Conservation (phyloP, 805 yeast genomes). For the Tetrapisispora taiwanensis region DNA sequence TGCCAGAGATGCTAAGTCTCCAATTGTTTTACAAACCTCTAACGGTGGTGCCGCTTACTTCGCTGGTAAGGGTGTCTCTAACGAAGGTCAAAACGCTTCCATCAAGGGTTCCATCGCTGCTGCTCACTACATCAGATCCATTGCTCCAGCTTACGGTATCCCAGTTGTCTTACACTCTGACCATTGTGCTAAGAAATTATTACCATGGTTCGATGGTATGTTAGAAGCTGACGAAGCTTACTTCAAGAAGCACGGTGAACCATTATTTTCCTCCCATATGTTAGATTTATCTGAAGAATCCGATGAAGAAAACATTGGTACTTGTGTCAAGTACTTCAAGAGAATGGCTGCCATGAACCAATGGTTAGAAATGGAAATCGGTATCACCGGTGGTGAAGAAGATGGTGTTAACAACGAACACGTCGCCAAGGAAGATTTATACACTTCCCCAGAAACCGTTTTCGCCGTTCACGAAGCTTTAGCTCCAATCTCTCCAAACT, state of each 20-base stretch:
- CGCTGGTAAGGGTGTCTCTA: slow-evolving; percentile 97
- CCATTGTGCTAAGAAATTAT: slow-evolving; percentile 96
- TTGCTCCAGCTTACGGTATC: slow-evolving; percentile 93
- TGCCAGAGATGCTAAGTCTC: slow-evolving; percentile 88
- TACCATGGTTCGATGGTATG: slow-evolving; percentile 99
- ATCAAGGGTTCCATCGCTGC: slow-evolving; percentile 94
- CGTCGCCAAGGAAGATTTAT: slow-evolving; percentile 75
- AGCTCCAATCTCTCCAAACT: slow-evolving; percentile 86
- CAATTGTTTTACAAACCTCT: slow-evolving; percentile 93
- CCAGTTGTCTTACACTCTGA: slow-evolving; percentile 97
- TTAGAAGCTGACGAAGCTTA: slow-evolving; percentile 91
- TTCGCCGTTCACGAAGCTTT: slow-evolving; percentile 85
- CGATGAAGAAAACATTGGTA: slow-evolving; percentile 90
- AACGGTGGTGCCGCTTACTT: slow-evolving; percentile 99
- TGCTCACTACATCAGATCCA: slow-evolving; percentile 91
- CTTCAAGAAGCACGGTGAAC: slow-evolving; percentile 79
- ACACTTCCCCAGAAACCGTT: slow-evolving; percentile 94
- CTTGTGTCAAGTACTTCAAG: slow-evolving; percentile 88
- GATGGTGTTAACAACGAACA: slow-evolving; percentile 99
- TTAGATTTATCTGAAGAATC: slow-evolving; percentile 93
- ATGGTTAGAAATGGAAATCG: slow-evolving; percentile 99
- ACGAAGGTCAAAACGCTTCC: slow-evolving; percentile 88
- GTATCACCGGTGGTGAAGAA: slow-evolving; percentile 99
- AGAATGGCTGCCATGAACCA: slow-evolving; percentile 91
- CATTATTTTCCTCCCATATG: slow-evolving; percentile 98